Evolutionary conservation across 2,329 filamentous ascomycete species (phyloP), one percentile per base, ranked within the genome.

Genomic region (Remersonia thermophila): DNA sequence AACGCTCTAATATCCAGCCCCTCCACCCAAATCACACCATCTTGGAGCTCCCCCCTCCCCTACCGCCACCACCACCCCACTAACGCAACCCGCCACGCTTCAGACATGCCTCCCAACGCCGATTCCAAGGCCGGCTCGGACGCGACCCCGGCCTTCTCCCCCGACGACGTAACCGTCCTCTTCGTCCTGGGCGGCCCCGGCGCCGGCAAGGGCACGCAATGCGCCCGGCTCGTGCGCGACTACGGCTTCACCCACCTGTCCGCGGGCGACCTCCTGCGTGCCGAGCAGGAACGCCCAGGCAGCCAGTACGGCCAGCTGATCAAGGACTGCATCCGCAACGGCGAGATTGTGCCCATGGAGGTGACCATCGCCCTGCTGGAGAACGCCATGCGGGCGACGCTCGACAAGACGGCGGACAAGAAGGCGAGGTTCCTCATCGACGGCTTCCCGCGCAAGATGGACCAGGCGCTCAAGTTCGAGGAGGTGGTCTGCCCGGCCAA

Each of bases 291-390:
- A 54, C 82, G 89, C 4, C 71, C 75, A 0, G 87, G 84, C 39
- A 85, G 78, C 46, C 70, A 95, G 60, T 96, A 93, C 58, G 91
- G 91, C 56, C 76, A 86, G 47, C 71, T 96, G 63, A 98, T 98
- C 71, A 80, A 80, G 57, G 73, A 80, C 50, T 87, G 91, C 66
- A 98, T 98, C 69, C 83, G 81, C 55, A 80, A 98, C 57, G 91
- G 91, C 41, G 77, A 77, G 50, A 98, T 98, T 59, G 91, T 98
- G 45, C 91, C 91, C n/a, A 93, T 94, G 84, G 89, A 96, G 60
- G 86, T 96, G 34, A 98, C 91, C 4, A 81, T 98, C 41, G 80
- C 87, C 52, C 65, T 98, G 26, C 73, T 98, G 30, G 87, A 95
- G 63, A 93, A 94, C 60, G 85, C 87, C 40, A 96, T 98, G 84